Evolutionary conservation across 176 grass and related monocot genomes (phyloP).

Genomic region (Eremochloa ophiuroides): DNA sequence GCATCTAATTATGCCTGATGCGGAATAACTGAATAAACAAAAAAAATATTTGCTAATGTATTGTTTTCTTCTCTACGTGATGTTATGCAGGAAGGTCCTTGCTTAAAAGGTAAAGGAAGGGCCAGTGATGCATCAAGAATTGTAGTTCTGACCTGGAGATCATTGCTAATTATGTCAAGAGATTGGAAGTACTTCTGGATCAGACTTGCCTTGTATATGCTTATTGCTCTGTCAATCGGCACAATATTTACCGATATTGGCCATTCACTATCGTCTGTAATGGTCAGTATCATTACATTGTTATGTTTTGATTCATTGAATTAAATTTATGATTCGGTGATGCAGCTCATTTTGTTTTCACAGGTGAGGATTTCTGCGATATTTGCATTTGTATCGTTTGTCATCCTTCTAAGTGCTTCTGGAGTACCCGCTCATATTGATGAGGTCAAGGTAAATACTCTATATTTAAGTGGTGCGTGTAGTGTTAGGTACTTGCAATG

Average conservation of each 20-base stretch:
- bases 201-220: conserved; percentile 69
- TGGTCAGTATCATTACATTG: conserved; percentile 38
- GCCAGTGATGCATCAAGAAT: conserved; percentile 60
- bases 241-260: conserved; percentile 74
- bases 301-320: not conserved
- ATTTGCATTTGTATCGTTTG: conserved; percentile 81
- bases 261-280: conserved; percentile 91
- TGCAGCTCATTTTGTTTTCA: conserved; percentile 12
- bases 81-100: conserved; percentile 76
- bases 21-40: not conserved
- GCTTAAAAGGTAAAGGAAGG: conserved; percentile 74
- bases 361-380: conserved; percentile 82
- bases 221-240: conserved; percentile 67
- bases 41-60: not conserved
- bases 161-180: conserved; percentile 90
- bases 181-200: conserved; percentile 96
- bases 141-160: conserved; percentile 80
- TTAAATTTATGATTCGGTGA: not conserved
- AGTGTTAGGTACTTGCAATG: not conserved
- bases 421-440: conserved; percentile 88
- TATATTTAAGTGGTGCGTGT: not conserved
- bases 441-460: conserved; percentile 63
- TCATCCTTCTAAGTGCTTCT: conserved; percentile 79
- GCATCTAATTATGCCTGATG: not conserved
- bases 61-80: not conserved